These are phyloP conservation scores for Leccinum variabile DNA, from an alignment of 1,284 basidiomycete genomes.

Conservation along the genomic window DNA sequence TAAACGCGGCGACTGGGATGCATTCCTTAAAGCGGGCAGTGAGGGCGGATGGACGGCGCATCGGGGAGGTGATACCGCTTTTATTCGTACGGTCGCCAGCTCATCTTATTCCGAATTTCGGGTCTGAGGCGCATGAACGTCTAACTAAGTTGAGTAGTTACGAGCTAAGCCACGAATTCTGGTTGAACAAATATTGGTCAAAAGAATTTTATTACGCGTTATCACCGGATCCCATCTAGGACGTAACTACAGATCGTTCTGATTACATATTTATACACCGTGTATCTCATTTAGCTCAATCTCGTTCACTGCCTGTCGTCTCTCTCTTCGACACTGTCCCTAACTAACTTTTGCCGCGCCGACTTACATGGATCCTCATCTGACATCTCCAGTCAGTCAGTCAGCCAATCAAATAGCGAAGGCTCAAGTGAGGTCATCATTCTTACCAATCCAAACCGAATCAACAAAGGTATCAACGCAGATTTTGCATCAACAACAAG, in stretches of 20 bases:
- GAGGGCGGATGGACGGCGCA: background rate
- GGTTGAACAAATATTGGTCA: conserved; percentile 7
- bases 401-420: background rate
- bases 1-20: background rate
- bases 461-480: background rate
- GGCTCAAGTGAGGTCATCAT: background rate
- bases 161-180: background rate
- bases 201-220: conserved; percentile 1
- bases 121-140: background rate
- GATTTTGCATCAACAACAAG: too few relatives aligned
- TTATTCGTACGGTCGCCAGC: background rate
- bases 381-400: background rate
- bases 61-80: background rate
- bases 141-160: conserved; percentile 1
- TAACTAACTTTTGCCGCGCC: background rate
- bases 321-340: background rate
- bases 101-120: conserved; percentile 1
- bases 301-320: background rate
- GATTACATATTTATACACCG: background rate
- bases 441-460: background rate
- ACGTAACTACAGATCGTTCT: background rate
- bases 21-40: background rate
- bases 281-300: background rate
- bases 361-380: background rate
- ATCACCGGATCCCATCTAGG: background rate